These are phyloP conservation scores for Oryza coarctata DNA, from an alignment of 176 grass and related monocot species.

Conservation along the genomic window DNA sequence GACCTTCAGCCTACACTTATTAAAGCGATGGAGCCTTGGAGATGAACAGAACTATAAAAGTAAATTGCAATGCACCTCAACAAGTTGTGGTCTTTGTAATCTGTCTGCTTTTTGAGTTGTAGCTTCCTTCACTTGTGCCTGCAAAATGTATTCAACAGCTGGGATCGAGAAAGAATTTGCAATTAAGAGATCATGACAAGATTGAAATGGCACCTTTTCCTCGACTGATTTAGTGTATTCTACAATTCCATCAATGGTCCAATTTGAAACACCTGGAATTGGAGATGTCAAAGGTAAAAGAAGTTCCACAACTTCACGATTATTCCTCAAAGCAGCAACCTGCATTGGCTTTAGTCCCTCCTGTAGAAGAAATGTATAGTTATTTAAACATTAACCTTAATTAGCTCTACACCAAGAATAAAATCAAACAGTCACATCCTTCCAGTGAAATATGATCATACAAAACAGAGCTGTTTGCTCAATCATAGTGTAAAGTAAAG, in stretches of 20 bases:
- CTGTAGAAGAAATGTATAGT: slow-evolving; percentile 34
- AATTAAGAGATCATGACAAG: not conserved
- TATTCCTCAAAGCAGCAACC: slow-evolving; percentile 75
- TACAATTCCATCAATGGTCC: slow-evolving; percentile 71
- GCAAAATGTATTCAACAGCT: slow-evolving; percentile 23
- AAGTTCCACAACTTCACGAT: slow-evolving; percentile 63
- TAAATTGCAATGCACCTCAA: slow-evolving; percentile 57
- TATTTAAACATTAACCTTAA: not conserved
- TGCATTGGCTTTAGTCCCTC: slow-evolving; percentile 88
- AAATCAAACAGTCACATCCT: not conserved
- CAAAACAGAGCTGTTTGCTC: not conserved
- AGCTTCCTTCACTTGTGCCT: slow-evolving; percentile 48
- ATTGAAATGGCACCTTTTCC: slow-evolving; percentile 55
- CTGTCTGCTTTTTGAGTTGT: slow-evolving; percentile 16
- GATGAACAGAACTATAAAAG: not conserved
- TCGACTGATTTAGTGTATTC: slow-evolving; percentile 52
- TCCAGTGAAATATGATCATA: not conserved
- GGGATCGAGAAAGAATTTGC: not conserved
- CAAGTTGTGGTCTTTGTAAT: slow-evolving; percentile 29
- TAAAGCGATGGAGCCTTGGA: not conserved
- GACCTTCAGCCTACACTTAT: not conserved
- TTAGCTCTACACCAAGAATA: not conserved
- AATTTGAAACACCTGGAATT: slow-evolving; percentile 62
- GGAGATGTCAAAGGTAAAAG: slow-evolving; percentile 73
- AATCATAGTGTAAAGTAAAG: not conserved